Base-by-base conservation (phyloP, 108 stramenopile genomes). In the Fragilariopsis cylindrus region DNA sequence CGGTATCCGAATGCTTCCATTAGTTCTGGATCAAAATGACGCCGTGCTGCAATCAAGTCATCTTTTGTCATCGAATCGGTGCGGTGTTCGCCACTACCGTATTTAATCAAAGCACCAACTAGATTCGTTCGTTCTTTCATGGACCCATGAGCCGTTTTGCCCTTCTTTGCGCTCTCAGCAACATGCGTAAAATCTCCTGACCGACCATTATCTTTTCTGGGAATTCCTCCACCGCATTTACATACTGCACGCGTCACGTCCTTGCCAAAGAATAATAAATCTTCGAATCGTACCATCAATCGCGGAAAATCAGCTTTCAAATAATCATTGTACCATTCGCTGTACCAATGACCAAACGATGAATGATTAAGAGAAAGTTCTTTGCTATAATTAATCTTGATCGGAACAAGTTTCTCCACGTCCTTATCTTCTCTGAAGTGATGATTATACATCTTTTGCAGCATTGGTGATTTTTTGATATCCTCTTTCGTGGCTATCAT, bases 221-320 rank as follows among this genome's bases (percentile, higher is more conserved):
- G 70, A 48, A 69, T 68, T 1, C 75, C 75, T 39, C 75, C 75
- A 16, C 67, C 67, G 52, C 75, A 76, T 21, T 58, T 48, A 48
- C 75, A 76, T 45, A 76, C 9, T n/a, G 67, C 57, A 69, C 67
- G 15, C 7, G 57, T 69, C 9, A 69, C 68, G 6, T 76, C 57
- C 64, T 76, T 54, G 16, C 68, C 68, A 43, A 60, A 47, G 48
- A 76, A 76, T 39, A 76, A 43, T n/a, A 76, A 46, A 69, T 91
- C 90, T 79, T 91, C 90, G 70, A 86, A 91, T 7, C 92, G 85
- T 8, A 91, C 78, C 79, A 91, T 88, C 18, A 90, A 5, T 44
- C 84, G 62, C 8, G 93, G 93, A 76, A 83, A 86, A 11, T 73
- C 74, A 0, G 79, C 81, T 2, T 79, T 67, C 39, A 73, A 57